phyloP scores from a whole-genome alignment of 2,329 filamentous ascomycete genomes.

The Penicillium sumatraense region DNA sequence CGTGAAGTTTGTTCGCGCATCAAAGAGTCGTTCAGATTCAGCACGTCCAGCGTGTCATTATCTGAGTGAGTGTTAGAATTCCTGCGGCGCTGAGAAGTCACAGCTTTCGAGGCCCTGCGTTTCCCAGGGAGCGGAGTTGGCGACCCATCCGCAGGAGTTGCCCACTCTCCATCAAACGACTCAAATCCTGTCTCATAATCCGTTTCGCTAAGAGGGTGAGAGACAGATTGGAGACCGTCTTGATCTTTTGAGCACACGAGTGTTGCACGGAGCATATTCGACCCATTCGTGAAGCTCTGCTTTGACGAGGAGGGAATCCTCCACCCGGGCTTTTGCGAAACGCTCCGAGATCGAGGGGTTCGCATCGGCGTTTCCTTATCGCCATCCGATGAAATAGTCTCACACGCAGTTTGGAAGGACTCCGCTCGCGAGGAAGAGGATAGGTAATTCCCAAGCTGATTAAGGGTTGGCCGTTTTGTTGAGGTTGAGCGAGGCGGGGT shows the following conservation, averaged over 20 bases:
- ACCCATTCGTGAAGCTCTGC: slow-evolving; percentile 19
- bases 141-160: slow-evolving; percentile 16
- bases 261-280: slow-evolving; percentile 47
- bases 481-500: slow-evolving; percentile 65
- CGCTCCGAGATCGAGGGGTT: slow-evolving; percentile 24
- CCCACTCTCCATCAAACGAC: slow-evolving; percentile 66
- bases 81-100: neutral
- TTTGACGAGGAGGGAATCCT: slow-evolving; percentile 19
- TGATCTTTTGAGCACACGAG: slow-evolving; percentile 14
- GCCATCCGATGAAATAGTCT: slow-evolving; percentile 66
- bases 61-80: neutral
- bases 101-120: slow-evolving; percentile 6
- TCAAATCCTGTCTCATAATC: slow-evolving; percentile 52
- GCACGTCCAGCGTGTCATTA: slow-evolving; percentile 16
- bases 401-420: slow-evolving; percentile 73
- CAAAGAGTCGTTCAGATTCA: slow-evolving; percentile 26
- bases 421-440: slow-evolving; percentile 65
- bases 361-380: slow-evolving; percentile 50
- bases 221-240: slow-evolving; percentile 13
- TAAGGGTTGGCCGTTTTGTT: slow-evolving; percentile 43
- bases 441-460: slow-evolving; percentile 57
- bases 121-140: slow-evolving; percentile 20
- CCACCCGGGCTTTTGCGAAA: slow-evolving; percentile 23
- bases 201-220: slow-evolving; percentile 19
- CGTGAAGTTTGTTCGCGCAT: slow-evolving; percentile 37